These are phyloP conservation scores for Dunaliella primolecta DNA, from an alignment of 139 green algal species.

Conservation along the genomic window DNA sequence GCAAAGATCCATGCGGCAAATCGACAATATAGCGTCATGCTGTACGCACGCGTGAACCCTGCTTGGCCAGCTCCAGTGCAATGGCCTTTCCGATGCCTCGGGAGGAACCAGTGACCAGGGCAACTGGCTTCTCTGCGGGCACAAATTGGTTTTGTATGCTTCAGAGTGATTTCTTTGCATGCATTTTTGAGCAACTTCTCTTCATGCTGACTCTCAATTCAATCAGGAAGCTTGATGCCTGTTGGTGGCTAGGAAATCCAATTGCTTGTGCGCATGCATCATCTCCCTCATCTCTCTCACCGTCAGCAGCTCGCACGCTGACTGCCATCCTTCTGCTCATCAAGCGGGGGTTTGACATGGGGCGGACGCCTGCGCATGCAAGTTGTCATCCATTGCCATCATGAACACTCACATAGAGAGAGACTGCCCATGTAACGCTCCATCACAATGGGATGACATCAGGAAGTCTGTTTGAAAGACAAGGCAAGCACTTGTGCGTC, in stretches of 20 bases:
- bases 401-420: neutral
- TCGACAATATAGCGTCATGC: neutral
- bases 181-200: neutral
- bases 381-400: neutral
- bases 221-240: no score
- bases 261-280: neutral
- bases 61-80: constrained; percentile 73
- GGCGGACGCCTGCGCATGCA: neutral
- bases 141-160: neutral
- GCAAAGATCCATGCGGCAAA: neutral
- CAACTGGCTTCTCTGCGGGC: constrained; percentile 43
- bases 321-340: neutral
- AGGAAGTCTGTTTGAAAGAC: neutral
- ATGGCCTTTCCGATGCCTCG: constrained; percentile 92
- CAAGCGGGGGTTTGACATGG: neutral
- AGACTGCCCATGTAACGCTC: no score
- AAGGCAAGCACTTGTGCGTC: neutral
- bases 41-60: constrained; percentile 58
- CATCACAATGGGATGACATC: no score
- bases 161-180: neutral
- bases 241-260: no score
- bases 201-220: no score
- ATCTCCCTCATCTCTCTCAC: neutral
- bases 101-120: constrained; percentile 89
- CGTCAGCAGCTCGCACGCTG: neutral